Conservation (phyloP, 2,329 filamentous ascomycete genomes). For the Cladosporium austrohemisphaericum region DNA sequence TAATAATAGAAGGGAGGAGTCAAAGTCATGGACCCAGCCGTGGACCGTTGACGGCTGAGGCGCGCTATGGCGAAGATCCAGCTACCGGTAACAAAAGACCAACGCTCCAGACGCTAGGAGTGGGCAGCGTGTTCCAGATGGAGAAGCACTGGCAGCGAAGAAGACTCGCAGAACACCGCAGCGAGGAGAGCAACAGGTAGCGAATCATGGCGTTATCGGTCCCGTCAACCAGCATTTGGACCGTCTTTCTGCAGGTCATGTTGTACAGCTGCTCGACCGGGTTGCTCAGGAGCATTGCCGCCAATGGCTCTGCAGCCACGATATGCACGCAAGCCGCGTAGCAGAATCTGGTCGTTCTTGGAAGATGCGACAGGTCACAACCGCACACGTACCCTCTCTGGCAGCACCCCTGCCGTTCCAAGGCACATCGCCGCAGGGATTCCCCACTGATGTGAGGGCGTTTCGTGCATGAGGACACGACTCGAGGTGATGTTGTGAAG, state of each 20-base stretch:
- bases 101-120: not conserved
- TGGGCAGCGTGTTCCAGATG: conserved; percentile 7
- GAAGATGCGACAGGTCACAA: no score
- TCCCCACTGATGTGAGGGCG: conserved; percentile 1
- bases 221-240: no score
- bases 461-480: not conserved
- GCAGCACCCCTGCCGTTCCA: no score
- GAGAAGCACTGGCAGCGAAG: not conserved
- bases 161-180: no score
- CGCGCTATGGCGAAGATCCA: conserved; percentile 9
- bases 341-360: no score
- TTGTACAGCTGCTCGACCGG: no score
- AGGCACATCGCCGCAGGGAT: not conserved
- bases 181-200: not conserved
- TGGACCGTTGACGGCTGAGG: conserved; percentile 8
- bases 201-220: not conserved
- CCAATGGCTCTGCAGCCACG: no score
- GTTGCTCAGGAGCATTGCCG: no score
- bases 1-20: not conserved
- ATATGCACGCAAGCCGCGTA: no score
- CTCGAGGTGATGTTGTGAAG: not conserved
- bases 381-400: no score
- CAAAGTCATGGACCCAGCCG: not conserved
- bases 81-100: conserved; percentile 5
- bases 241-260: no score